Evolutionary conservation across 1,284 basidiomycete species (phyloP), one percentile per base, ranked within the genome.

Genomic region (Polyporus tsugae): DNA sequence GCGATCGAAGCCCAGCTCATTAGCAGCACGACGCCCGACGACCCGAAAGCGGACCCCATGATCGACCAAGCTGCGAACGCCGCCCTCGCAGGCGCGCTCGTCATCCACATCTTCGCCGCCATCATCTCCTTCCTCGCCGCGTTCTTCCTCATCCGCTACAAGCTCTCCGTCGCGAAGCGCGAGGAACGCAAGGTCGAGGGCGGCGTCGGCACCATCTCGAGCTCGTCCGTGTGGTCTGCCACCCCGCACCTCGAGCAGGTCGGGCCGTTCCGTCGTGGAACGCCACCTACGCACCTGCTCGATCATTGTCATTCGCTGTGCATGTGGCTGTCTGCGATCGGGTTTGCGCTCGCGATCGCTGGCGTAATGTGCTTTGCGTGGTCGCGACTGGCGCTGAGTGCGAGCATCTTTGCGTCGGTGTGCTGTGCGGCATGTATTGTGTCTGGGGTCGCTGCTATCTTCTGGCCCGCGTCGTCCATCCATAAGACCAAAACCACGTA

Each of bases 101-200:
- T 89, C 25, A 72, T 89, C 39, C 88, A 90, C 68, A 79, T 84
- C 7, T 85, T 82, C 75, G 85, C 88, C 84, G 89, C 88, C 11
- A 84, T 89, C 58, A 79, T 88, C 41, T 87, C 88, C 9, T 89
- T 89, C 75, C 77, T 87, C 60, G 87, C 81, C 1, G 85, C 87
- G 22, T 89, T 89, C 78, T 82, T 87, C 68, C 81, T 89, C 59
- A 83, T 89, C 65, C 80, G 83, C 33, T 89, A 85, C 77, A 87
- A 86, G 69, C 78, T 89, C 38, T 80, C 82, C 69, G 82, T 86
- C 73, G 88, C 87, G 9, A 85, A 80, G 38, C 77, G 79, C 6
- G 83, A 83, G 62, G 81, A 85, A 68, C 67, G 62, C 61, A 70
- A 75, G 55, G 68, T 69, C 33, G 75, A 73, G 63, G 44, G 66